Evolutionary conservation across 2,329 filamentous ascomycete genomes (phyloP).

Genomic region (Proliferodiscus dingleyae): DNA sequence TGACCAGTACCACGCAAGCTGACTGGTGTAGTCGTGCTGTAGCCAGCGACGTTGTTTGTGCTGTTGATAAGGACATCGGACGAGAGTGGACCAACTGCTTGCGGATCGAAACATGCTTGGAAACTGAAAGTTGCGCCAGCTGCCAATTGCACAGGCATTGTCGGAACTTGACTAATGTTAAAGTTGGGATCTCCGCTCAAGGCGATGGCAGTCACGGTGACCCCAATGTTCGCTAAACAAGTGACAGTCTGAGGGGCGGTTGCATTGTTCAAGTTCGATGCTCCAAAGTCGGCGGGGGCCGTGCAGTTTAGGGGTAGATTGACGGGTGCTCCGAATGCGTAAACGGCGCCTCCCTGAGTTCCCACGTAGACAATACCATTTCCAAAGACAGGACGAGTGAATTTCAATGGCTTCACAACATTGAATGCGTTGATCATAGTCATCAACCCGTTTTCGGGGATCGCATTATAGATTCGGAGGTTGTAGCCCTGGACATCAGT

Average conservation of each 20-base stretch:
- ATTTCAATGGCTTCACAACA: constrained; percentile 49
- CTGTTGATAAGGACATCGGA: constrained; percentile 45
- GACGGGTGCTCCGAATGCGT: constrained; percentile 52
- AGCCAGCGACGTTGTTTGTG: constrained; percentile 42
- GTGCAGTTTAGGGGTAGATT: constrained; percentile 51
- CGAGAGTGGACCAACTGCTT: constrained; percentile 43
- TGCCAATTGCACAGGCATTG: constrained; percentile 31
- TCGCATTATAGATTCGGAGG: constrained; percentile 47
- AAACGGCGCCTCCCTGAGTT: constrained; percentile 45
- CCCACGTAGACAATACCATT: constrained; percentile 52
- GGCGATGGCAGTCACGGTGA: constrained; percentile 38
- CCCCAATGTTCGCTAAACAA: constrained; percentile 43
- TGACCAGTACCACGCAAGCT: constrained; percentile 45
- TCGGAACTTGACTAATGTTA: constrained; percentile 28
- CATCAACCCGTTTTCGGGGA: constrained; percentile 43
- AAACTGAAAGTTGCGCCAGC: constrained; percentile 40
- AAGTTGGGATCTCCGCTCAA: constrained; percentile 38
- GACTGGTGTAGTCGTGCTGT: constrained; percentile 42
- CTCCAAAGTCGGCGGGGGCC: constrained; percentile 43
- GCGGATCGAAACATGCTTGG: constrained; percentile 41
- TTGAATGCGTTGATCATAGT: constrained; percentile 47
- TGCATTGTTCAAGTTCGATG: constrained; percentile 36
- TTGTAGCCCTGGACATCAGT: constrained; percentile 50
- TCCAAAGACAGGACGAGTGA: constrained; percentile 53
- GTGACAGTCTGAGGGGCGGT: constrained; percentile 36